A percentile compares a stretch with the other conserved stretches of the same genome.
Conservation (phyloP, 2,329 filamentous ascomycete species). For the Mycosphaerella arachidis region DNA sequence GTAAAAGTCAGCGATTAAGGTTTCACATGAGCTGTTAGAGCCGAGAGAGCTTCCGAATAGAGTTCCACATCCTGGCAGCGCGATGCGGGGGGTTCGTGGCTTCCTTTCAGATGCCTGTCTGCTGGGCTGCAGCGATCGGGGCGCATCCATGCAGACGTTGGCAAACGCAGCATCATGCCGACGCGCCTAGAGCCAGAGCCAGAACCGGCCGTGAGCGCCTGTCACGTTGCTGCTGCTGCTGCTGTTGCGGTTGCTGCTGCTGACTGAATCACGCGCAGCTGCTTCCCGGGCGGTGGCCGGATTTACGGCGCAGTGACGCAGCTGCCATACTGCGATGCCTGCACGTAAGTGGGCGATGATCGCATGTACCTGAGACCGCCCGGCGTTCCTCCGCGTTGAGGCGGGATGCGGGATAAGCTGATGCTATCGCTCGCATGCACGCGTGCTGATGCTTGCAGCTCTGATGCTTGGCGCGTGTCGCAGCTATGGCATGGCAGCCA, state of each 20-base stretch:
- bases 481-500: conserved; percentile 6
- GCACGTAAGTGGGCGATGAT: not conserved
- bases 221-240: not conserved
- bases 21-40: not conserved
- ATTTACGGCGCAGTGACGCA: conserved; percentile 10
- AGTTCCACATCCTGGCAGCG: conserved; percentile 4
- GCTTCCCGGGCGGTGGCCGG: conserved; percentile 1
- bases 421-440: not conserved
- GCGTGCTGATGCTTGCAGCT: not conserved
- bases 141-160: not conserved
- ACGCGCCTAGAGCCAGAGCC: not conserved
- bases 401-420: not conserved
- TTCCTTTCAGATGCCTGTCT: not conserved
- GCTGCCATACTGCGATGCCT: not conserved
- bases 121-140: not conserved
- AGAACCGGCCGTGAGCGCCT: too few relatives aligned
- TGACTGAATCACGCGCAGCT: conserved; percentile 8
- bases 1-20: conserved; percentile 12
- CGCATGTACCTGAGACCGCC: not conserved
- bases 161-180: not conserved
- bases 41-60: conserved; percentile 1
- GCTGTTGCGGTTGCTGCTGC: conserved; percentile 1
- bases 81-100: not conserved
- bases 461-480: conserved; percentile 4
- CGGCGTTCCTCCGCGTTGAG: not conserved